phyloP scores from a whole-genome alignment of 345 rosid genomes.

The Nasturtium officinale region DNA sequence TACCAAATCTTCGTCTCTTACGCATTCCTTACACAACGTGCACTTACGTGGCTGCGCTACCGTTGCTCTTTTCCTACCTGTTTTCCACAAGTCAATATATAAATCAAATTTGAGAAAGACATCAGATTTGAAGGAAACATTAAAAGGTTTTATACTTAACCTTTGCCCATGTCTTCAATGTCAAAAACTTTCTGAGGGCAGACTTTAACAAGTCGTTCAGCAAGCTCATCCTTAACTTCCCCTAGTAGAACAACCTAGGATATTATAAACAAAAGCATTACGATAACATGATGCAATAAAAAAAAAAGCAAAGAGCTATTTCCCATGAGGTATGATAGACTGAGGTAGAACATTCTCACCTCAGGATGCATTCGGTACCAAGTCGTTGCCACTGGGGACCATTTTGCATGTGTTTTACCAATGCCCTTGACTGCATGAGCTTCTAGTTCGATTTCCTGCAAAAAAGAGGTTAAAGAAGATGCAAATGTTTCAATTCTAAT shows the following conservation, averaged over 20 bases:
- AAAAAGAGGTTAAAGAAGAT: background rate
- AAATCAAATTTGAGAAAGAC: background rate
- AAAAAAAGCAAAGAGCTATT: background rate
- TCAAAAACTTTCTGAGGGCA: slow-evolving; percentile 87
- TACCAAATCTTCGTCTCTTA: slow-evolving; percentile 53
- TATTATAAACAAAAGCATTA: slow-evolving; percentile 10
- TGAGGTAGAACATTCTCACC: slow-evolving; percentile 45
- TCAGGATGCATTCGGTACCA: slow-evolving; percentile 99
- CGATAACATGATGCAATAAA: background rate
- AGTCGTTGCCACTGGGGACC: slow-evolving; percentile 98
- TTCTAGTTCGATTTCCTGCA: slow-evolving; percentile 92
- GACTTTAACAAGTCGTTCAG: slow-evolving; percentile 63
- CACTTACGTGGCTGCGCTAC: slow-evolving; percentile 78
- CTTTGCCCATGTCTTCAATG: slow-evolving; percentile 89
- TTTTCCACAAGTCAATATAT: slow-evolving; percentile 19
- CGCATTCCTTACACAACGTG: slow-evolving; percentile 82
- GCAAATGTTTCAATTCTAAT: slow-evolving; percentile 6
- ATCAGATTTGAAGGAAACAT: background rate
- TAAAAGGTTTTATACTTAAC: slow-evolving; percentile 46
- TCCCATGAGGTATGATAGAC: background rate
- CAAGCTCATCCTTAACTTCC: slow-evolving; percentile 61
- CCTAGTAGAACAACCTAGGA: slow-evolving; percentile 63
- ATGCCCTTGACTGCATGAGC: slow-evolving; percentile 94
- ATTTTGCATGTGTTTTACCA: slow-evolving; percentile 92
- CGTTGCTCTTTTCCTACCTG: slow-evolving; percentile 79